A percentile compares a stretch with the other conserved stretches of the same genome.
Evolutionary conservation across 306 rosid species (phyloP).

Genomic region (Sicyos edulis): DNA sequence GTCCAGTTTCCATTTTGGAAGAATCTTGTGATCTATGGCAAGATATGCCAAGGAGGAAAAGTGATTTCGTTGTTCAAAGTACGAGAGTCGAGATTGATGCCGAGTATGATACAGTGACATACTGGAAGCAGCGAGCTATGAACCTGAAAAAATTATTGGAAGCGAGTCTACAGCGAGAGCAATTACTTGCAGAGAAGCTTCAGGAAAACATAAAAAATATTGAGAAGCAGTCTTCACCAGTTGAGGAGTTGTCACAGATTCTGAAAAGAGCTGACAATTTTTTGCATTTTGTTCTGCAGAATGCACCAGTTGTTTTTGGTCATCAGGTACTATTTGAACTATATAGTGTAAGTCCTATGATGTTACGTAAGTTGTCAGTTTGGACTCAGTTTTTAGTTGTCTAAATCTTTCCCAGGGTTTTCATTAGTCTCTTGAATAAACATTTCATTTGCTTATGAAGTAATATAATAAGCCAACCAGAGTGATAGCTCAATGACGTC

Average conservation of each 20-base stretch:
- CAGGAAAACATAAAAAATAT: slow-evolving; percentile 61
- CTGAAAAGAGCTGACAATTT: slow-evolving; percentile 80
- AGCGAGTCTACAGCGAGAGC: slow-evolving; percentile 69
- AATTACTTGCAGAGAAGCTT: slow-evolving; percentile 51
- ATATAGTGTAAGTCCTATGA: neutral
- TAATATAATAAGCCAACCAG: neutral
- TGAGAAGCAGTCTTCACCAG: slow-evolving; percentile 79
- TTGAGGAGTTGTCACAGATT: slow-evolving; percentile 82
- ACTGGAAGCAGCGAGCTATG: slow-evolving; percentile 72
- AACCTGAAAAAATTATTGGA: slow-evolving; percentile 64
- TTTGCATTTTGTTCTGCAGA: slow-evolving; percentile 90
- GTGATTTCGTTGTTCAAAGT: slow-evolving; percentile 50
- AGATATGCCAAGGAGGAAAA: slow-evolving; percentile 49
- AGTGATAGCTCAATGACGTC: too few relatives aligned
- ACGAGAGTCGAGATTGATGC: slow-evolving; percentile 73
- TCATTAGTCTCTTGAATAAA: neutral
- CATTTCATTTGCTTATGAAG: neutral
- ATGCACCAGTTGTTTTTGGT: slow-evolving; percentile 97
- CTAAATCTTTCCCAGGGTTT: neutral
- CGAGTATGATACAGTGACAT: slow-evolving; percentile 62
- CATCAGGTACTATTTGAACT: slow-evolving; percentile 61
- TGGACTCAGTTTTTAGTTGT: neutral
- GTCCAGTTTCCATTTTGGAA: slow-evolving; percentile 80
- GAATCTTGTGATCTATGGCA: slow-evolving; percentile 81
- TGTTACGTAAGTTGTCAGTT: neutral